These are phyloP conservation scores for Globisporangium megalacanthum DNA, from an alignment of 352 stramenopile species.

Conservation along the genomic window DNA sequence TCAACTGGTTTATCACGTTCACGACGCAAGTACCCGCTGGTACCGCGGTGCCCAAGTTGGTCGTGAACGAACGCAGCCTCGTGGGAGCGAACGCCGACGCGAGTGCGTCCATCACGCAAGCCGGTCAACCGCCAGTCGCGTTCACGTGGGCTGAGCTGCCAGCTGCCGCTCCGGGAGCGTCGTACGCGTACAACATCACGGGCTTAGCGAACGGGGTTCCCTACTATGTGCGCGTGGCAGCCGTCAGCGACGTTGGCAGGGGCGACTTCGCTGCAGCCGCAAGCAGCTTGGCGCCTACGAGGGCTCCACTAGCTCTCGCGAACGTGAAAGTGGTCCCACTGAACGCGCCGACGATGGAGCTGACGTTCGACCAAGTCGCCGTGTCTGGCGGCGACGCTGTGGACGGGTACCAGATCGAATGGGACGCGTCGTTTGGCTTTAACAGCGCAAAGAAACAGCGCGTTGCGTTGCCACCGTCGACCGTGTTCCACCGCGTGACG, in stretches of 20 bases:
- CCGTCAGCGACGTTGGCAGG: slow-evolving; percentile 76
- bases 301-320: slow-evolving; percentile 36
- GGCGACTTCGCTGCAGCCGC: slow-evolving; percentile 47
- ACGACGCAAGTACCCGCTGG: slow-evolving; percentile 42
- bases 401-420: slow-evolving; percentile 53
- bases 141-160: slow-evolving; percentile 34
- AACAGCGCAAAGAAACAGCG: slow-evolving; percentile 16
- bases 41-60: slow-evolving; percentile 29
- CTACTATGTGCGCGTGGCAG: slow-evolving; percentile 82
- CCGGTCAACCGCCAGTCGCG: slow-evolving; percentile 24
- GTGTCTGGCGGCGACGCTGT: slow-evolving; percentile 50
- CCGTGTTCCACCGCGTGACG: slow-evolving; percentile 56
- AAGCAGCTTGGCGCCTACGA: slow-evolving; percentile 34
- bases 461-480: slow-evolving; percentile 23
- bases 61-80: slow-evolving; percentile 49
- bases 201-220: slow-evolving; percentile 37
- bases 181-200: slow-evolving; percentile 50
- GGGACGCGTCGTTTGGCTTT: slow-evolving; percentile 31
- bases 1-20: slow-evolving; percentile 90
- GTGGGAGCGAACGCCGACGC: slow-evolving; percentile 25
- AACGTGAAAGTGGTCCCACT: slow-evolving; percentile 36
- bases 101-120: slow-evolving; percentile 15
- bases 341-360: slow-evolving; percentile 31
- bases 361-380: slow-evolving; percentile 59
- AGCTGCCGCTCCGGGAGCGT: slow-evolving; percentile 5